A percentile compares a stretch with the other conserved stretches of the same genome.
phyloP scores from a whole-genome alignment of 2,329 filamentous ascomycete genomes.

The Exophiala calicioides region DNA sequence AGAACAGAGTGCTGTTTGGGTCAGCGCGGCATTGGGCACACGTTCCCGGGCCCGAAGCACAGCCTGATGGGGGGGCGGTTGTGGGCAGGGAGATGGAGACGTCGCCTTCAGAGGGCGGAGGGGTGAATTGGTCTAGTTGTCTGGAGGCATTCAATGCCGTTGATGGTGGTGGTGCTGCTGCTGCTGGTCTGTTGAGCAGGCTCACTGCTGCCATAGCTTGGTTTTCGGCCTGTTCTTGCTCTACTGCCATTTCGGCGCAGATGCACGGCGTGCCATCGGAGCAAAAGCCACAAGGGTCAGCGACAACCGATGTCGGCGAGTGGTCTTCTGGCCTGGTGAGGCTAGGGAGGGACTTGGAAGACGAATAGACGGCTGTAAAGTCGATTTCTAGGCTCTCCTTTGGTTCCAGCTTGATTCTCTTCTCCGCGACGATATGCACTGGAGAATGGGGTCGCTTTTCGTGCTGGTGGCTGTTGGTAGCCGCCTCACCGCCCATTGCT shows the following conservation, averaged over 20 bases:
- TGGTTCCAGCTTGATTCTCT: constrained; percentile 54
- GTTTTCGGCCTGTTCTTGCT: constrained; percentile 34
- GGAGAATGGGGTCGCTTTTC: constrained; percentile 42
- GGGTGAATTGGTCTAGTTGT: constrained; percentile 50
- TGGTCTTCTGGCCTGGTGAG: constrained; percentile 44
- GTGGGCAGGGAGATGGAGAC: constrained; percentile 52
- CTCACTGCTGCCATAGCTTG: constrained; percentile 29
- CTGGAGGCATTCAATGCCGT: constrained; percentile 8
- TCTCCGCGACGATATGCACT: constrained; percentile 47
- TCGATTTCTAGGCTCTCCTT: constrained; percentile 63
- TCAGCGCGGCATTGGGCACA: constrained; percentile 77
- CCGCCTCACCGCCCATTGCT: constrained; percentile 40
- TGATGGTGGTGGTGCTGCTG: constrained; percentile 44
- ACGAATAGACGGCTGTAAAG: constrained; percentile 57
- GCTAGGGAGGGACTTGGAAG: constrained; percentile 53
- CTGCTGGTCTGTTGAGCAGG: not conserved
- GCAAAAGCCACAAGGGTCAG: constrained; percentile 79
- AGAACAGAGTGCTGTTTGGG: constrained; percentile 79
- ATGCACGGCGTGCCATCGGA: constrained; percentile 79
- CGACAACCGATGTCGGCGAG: constrained; percentile 45
- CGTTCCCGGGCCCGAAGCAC: constrained; percentile 70
- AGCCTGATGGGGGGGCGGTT: constrained; percentile 36
- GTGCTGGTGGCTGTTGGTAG: constrained; percentile 39
- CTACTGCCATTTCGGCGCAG: constrained; percentile 67
- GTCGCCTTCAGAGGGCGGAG: constrained; percentile 58